Evolutionary conservation across 495 filamentous ascomycete species (phyloP), one percentile per base, ranked within the genome.

Genomic region (Bacidia gigantensis): DNA sequence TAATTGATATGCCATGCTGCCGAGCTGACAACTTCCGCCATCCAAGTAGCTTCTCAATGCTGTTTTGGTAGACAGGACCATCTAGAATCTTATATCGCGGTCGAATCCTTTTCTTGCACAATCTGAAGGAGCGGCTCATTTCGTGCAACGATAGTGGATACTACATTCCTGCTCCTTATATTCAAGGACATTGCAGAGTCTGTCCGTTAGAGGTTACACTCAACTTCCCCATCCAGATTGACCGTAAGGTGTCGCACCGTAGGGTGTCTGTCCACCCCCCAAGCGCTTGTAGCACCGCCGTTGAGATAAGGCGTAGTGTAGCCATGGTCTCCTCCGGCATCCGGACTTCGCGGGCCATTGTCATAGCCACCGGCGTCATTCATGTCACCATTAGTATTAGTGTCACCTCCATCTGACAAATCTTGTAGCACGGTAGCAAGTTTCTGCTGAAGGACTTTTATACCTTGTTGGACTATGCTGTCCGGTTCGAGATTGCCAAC

Each of bases 401-500:
- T 72, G 14, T 71, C 75, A 1, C 72, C 71, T 23, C 67, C 69
- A 24, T 65, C 70, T 23, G 67, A 69, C 11, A 98, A 72, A 11
- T 80, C 80, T 48, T 83, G 78, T 55, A 97, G 86, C n/a, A 95
- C 78, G 2, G 72, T 72, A 11, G 88, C 90, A 7, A 97, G 75
- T 69, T 98, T 98, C 52, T 82, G 77, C 64, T 97, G 90, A 22
- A 98, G 67, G 21, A 88, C 81, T 60, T 84, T 81, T 64, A 97
- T 94, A 23, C 88, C 89, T 61, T 93, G 83, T 52, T 87, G 80
- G 50, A 97, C 75, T 51, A 97, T 87, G 43, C 72, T 72, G 59
- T 97, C 89, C 0, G 93, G 89, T 3, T 89, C 83, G 9, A 98
- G 75, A 56, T 80, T 83, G 14, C 92, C 92, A 55, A 85, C 81